Evolutionary conservation across 805 yeast species (phyloP).

Genomic region (Candida boleticola): DNA sequence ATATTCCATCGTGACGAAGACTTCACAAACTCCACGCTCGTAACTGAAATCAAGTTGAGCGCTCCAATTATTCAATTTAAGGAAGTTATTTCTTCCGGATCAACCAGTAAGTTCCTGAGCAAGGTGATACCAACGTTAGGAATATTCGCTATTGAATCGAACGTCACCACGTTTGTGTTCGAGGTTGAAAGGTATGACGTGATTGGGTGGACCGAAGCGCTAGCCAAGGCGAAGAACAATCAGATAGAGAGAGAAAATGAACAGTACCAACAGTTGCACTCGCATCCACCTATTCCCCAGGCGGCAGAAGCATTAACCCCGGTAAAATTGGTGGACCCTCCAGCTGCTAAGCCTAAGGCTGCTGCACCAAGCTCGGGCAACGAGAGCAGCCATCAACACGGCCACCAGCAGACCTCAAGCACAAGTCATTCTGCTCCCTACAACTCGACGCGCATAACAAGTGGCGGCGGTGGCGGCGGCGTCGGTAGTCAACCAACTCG

Average conservation of each 20-base stretch:
- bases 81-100: slow-evolving; percentile 49
- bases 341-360: background rate
- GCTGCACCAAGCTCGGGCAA: background rate
- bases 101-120: slow-evolving; percentile 22
- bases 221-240: slow-evolving; percentile 47
- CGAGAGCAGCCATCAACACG: too few relatives aligned
- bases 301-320: background rate
- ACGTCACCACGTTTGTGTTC: slow-evolving; percentile 52
- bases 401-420: background rate
- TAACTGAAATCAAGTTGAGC: slow-evolving; percentile 53
- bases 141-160: slow-evolving; percentile 56
- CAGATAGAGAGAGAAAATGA: slow-evolving; percentile 45
- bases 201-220: slow-evolving; percentile 54
- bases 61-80: slow-evolving; percentile 54
- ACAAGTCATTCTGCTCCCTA: background rate
- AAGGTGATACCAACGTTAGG: slow-evolving; percentile 39
- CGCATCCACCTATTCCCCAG: background rate
- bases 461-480: background rate
- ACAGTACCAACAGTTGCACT: slow-evolving; percentile 8
- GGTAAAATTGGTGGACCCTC: background rate
- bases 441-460: background rate
- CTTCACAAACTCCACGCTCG: slow-evolving; percentile 43
- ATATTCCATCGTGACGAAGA: slow-evolving; percentile 46
- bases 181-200: slow-evolving; percentile 54
- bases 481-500: background rate